Conservation (phyloP, 73 alveolate species). For the Blepharisma stoltei region DNA sequence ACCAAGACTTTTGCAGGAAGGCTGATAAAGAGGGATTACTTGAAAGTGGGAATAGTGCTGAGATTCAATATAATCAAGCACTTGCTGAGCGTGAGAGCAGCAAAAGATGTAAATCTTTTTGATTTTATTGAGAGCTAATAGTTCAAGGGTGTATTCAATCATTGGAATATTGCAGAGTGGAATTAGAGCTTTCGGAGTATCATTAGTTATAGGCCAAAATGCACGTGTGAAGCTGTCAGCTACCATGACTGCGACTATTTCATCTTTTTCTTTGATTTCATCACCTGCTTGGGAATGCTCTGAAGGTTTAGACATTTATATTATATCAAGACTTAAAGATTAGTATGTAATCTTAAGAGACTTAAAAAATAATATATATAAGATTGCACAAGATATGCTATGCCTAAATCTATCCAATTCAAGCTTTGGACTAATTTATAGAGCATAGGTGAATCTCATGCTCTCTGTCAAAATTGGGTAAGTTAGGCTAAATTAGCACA, state of each 20-base stretch:
- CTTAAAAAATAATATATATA: no score
- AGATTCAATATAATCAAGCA: neutral
- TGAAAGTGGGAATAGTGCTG: neutral
- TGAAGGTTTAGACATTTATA: no score
- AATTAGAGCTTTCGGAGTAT: neutral
- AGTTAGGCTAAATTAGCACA: no score
- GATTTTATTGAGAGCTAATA: slow-evolving; percentile 6
- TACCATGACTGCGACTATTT: neutral
- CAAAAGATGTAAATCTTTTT: slow-evolving; percentile 1
- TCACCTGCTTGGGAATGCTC: neutral
- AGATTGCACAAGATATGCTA: no score
- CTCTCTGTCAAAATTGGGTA: no score
- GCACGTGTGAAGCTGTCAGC: slow-evolving; percentile 31
- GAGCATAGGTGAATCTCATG: no score
- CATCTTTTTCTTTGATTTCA: slow-evolving; percentile 24
- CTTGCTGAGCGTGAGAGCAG: neutral
- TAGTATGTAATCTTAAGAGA: no score
- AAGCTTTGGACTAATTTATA: no score
- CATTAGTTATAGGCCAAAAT: slow-evolving; percentile 27
- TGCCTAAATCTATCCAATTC: no score
- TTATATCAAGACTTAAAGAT: no score
- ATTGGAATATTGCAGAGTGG: slow-evolving; percentile 18
- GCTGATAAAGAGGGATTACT: neutral
- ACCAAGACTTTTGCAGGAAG: slow-evolving; percentile 21
- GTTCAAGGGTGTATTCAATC: slow-evolving; percentile 22